phyloP scores from a whole-genome alignment of 2,329 filamentous ascomycete genomes.

The Cercospora berteroae region DNA sequence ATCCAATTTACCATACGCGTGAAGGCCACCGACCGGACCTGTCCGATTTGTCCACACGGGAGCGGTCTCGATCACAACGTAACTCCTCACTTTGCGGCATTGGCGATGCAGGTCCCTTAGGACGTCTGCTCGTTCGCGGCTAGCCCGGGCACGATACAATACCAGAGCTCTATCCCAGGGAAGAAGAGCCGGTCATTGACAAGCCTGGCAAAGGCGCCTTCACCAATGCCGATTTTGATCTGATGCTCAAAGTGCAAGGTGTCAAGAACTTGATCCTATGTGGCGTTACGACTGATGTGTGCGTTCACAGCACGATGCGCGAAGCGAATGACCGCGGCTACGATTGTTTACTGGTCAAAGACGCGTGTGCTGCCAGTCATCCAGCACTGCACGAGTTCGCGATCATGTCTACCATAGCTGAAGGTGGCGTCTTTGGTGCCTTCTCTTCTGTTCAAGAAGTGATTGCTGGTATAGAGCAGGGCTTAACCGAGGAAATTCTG shows the following conservation, averaged over 20 bases:
- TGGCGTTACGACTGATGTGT: conserved; percentile 58
- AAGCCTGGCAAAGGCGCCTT: conserved; percentile 57
- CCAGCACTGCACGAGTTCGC: conserved; percentile 43
- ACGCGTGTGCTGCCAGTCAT: conserved; percentile 48
- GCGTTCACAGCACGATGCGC: conserved; percentile 55
- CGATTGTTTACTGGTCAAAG: conserved; percentile 53
- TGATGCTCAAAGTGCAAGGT: conserved; percentile 51
- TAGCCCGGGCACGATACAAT: conserved; percentile 59
- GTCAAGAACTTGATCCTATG: conserved; percentile 54
- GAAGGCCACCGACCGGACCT: conserved; percentile 57
- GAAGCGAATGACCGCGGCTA: conserved; percentile 58
- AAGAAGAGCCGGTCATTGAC: conserved; percentile 53
- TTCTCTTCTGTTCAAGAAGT: too few species aligned
- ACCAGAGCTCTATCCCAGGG: conserved; percentile 51
- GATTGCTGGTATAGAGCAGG: too few species aligned
- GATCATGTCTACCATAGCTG: conserved; percentile 47
- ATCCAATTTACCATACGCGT: conserved; percentile 51
- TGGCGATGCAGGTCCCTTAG: conserved; percentile 53
- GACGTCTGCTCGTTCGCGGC: conserved; percentile 58
- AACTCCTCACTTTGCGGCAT: too few species aligned
- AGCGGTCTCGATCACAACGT: conserved; percentile 54
- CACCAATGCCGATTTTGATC: conserved; percentile 55
- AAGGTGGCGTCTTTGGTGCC: conserved; percentile 37
- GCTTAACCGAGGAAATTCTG: too few species aligned
- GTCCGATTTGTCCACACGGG: conserved; percentile 56